Percentiles rank a stretch among this genome's conserved stretches.
phyloP scores from a whole-genome alignment of 257 asterid species.

The Solanum phureja region DNA sequence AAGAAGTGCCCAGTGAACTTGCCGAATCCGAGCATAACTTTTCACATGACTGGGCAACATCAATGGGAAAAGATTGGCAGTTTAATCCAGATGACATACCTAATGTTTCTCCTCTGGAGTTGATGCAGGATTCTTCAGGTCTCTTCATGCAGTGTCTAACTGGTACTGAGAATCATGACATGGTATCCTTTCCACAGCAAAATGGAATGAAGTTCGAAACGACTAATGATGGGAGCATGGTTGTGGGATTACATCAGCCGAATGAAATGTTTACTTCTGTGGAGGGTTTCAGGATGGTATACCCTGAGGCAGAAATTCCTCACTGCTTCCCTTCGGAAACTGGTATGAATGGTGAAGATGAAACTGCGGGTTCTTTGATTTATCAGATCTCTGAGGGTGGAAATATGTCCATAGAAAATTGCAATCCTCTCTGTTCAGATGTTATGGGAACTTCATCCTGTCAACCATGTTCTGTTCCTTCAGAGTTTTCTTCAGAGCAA shows the following conservation, averaged over 20 bases:
- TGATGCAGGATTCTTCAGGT: constrained; percentile 25
- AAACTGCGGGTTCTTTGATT: constrained; percentile 21
- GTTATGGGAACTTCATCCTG: constrained; percentile 30
- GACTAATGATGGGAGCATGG: constrained; percentile 27
- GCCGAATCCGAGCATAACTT: constrained; percentile 37
- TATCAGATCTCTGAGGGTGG: constrained; percentile 41
- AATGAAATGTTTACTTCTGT: constrained; percentile 28
- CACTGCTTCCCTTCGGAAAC: constrained; percentile 31
- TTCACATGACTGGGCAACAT: constrained; percentile 48
- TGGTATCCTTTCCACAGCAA: constrained; percentile 25
- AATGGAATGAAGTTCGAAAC: constrained; percentile 18
- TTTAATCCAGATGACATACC: constrained; percentile 49
- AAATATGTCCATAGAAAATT: constrained; percentile 29
- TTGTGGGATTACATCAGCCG: constrained; percentile 28
- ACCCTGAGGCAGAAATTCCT: constrained; percentile 29
- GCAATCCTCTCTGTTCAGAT: constrained; percentile 23
- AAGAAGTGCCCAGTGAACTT: constrained; percentile 39
- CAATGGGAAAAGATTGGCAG: constrained; percentile 53
- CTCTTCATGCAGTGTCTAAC: constrained; percentile 31
- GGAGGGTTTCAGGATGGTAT: constrained; percentile 11
- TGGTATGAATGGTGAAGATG: constrained; percentile 20
- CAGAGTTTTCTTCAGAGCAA: constrained; percentile 28
- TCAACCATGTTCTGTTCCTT: constrained; percentile 25
- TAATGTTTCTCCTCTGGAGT: constrained; percentile 46
- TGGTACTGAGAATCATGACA: constrained; percentile 24